phyloP scores from a whole-genome alignment of 2,329 filamentous ascomycete species.

The Cladosporium sp. region DNA sequence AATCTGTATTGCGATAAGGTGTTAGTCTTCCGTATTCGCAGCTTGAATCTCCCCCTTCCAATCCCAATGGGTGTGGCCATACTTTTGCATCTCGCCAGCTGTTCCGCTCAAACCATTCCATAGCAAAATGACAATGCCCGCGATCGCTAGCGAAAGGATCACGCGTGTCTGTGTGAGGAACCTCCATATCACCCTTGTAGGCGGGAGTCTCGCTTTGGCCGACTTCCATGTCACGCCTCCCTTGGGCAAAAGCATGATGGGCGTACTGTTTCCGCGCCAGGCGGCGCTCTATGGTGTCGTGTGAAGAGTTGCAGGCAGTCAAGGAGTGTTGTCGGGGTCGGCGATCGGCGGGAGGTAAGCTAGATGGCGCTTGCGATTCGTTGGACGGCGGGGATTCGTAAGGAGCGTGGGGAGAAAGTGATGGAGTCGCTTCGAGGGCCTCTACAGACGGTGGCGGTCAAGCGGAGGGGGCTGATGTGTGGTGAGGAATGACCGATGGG shows the following conservation, averaged over 20 bases:
- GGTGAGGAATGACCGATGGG: background rate
- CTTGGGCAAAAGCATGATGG: slow-evolving; percentile 79
- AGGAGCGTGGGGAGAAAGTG: slow-evolving; percentile 6
- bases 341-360: slow-evolving; percentile 3
- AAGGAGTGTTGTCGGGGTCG: background rate
- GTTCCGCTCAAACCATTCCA: slow-evolving; percentile 81
- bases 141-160: slow-evolving; percentile 65
- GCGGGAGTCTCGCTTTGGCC: slow-evolving; percentile 71
- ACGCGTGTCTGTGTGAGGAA: slow-evolving; percentile 74
- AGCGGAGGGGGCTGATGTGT: background rate
- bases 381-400: background rate
- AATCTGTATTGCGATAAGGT: slow-evolving; percentile 56
- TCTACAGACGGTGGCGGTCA: background rate
- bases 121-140: slow-evolving; percentile 70
- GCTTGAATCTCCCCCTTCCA: too few species aligned
- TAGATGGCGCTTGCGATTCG: background rate
- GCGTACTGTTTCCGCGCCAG: slow-evolving; percentile 1
- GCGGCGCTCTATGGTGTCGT: slow-evolving; percentile 9
- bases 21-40: background rate
- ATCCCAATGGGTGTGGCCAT: background rate
- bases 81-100: slow-evolving; percentile 89
- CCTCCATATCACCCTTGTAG: slow-evolving; percentile 58
- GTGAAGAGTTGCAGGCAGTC: background rate
- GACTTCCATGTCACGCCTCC: slow-evolving; percentile 90
- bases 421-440: background rate